These are phyloP conservation scores for Calonectria henricotiae DNA, from an alignment of 2,329 filamentous ascomycete species.

Conservation along the genomic window DNA sequence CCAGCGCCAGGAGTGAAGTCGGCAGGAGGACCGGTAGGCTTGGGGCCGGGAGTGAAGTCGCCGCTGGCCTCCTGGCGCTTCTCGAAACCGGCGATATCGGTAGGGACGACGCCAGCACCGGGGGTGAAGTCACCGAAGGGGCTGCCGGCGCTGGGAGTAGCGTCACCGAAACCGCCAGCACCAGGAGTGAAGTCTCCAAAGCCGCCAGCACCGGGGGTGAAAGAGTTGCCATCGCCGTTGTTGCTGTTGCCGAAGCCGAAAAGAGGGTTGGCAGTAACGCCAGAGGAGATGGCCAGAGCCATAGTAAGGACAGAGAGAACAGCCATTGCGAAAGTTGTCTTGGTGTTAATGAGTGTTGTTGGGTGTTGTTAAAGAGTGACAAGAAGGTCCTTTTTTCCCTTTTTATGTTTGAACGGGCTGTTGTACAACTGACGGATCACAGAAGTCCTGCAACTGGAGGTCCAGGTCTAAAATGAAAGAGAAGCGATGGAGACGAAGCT, in stretches of 20 bases:
- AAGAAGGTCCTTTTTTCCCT: conserved; percentile 23
- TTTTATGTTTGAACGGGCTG: conserved; percentile 37
- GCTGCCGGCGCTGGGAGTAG: conserved; percentile 14
- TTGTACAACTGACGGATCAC: conserved; percentile 47
- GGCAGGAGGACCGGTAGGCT: conserved; percentile 11
- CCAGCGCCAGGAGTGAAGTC: conserved; percentile 39
- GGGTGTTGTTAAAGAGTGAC: conserved; percentile 23
- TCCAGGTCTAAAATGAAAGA: conserved; percentile 48
- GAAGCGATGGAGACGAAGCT: conserved; percentile 47
- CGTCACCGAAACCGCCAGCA: conserved; percentile 9
- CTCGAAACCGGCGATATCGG: not conserved
- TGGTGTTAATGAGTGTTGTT: conserved; percentile 25
- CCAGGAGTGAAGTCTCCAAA: conserved; percentile 19
- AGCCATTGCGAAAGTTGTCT: conserved; percentile 45
- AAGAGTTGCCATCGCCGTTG: not conserved
- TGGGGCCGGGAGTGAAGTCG: conserved; percentile 13
- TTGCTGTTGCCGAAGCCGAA: conserved; percentile 38
- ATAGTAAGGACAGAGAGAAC: conserved; percentile 51
- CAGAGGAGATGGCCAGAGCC: conserved; percentile 50
- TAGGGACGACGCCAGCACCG: conserved; percentile 15
- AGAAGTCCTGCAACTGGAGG: conserved; percentile 53
- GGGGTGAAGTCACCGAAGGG: conserved; percentile 26
- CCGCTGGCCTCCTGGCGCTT: conserved; percentile 10
- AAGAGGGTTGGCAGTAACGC: conserved; percentile 42
- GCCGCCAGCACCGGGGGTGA: conserved; percentile 27